Evolutionary conservation across 495 filamentous ascomycete genomes (phyloP).

Genomic region (Antarctomyces pellizariae): DNA sequence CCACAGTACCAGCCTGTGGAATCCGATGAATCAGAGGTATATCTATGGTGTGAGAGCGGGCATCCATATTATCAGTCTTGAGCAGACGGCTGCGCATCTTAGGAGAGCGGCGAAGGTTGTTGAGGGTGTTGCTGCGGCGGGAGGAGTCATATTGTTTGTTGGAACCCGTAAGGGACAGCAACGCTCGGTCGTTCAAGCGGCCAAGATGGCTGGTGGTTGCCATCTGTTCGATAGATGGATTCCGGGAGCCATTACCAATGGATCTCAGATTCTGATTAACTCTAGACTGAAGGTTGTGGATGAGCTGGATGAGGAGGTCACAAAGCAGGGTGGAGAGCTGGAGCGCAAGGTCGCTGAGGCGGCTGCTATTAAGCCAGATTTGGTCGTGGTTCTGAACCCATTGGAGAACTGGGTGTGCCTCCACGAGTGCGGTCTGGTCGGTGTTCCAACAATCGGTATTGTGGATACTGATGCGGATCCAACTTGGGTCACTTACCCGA

Average conservation of each 20-base stretch:
- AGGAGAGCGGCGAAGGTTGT: constrained; percentile 79
- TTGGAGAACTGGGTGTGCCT: constrained; percentile 75
- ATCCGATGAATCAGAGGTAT: constrained; percentile 82
- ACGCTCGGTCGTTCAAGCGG: constrained; percentile 53
- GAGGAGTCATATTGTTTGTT: constrained; percentile 75
- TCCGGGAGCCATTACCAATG: constrained; percentile 82
- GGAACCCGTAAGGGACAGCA: constrained; percentile 66
- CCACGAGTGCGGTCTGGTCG: constrained; percentile 72
- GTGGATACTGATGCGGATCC: constrained; percentile 88
- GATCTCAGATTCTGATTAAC: constrained; percentile 53
- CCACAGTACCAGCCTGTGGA: constrained; percentile 82
- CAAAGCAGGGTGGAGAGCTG: constrained; percentile 23
- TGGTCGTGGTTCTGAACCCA: constrained; percentile 83
- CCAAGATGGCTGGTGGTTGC: constrained; percentile 51
- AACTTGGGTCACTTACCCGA: constrained; percentile 86
- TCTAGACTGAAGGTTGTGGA: constrained; percentile 47
- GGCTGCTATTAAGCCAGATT: constrained; percentile 53
- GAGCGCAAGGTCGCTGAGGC: constrained; percentile 36
- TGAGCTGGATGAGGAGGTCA: constrained; percentile 39
- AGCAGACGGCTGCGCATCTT: constrained; percentile 65
- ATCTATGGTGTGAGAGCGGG: constrained; percentile 80
- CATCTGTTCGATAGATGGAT: constrained; percentile 91
- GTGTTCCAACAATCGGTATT: constrained; percentile 82
- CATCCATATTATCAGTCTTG: constrained; percentile 84
- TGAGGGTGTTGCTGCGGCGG: constrained; percentile 58